phyloP scores from a whole-genome alignment of 2,329 filamentous ascomycete species.

The Grosmannia huntii region DNA sequence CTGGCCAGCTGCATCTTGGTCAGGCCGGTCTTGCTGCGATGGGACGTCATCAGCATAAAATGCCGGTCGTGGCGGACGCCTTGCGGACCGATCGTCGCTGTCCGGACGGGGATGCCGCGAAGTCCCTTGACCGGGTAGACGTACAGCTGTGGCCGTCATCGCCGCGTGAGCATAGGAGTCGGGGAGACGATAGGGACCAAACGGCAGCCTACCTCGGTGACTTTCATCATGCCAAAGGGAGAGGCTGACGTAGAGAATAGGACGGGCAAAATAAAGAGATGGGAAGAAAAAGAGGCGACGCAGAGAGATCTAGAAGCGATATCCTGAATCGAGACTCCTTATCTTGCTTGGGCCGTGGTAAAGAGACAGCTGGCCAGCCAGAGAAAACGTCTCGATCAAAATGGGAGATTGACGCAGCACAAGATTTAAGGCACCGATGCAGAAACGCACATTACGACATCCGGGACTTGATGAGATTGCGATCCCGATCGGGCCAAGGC shows the following conservation, averaged over 20 bases:
- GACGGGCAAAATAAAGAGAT: background rate
- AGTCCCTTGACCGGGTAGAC: conserved; percentile 65
- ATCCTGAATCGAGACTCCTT: no score
- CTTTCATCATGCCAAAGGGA: background rate
- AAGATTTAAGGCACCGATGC: background rate
- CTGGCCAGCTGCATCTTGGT: conserved; percentile 47
- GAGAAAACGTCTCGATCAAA: no score
- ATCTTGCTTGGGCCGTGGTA: no score
- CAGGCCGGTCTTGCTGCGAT: conserved; percentile 23
- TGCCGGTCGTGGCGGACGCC: conserved; percentile 54
- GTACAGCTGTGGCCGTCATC: conserved; percentile 37
- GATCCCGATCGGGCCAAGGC: background rate
- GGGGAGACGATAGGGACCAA: background rate
- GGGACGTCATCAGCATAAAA: conserved; percentile 54
- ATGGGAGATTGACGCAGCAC: no score
- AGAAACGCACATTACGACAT: background rate
- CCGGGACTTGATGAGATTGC: no score
- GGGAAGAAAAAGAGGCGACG: no score
- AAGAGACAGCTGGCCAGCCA: no score
- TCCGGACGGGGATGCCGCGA: conserved; percentile 42
- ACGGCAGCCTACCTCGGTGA: background rate
- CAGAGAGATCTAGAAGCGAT: no score
- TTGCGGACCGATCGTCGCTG: conserved; percentile 42
- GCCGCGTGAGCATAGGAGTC: no score
- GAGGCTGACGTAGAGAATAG: background rate